Conservation (phyloP, 345 rosid genomes). For the Ailanthus altissimus region DNA sequence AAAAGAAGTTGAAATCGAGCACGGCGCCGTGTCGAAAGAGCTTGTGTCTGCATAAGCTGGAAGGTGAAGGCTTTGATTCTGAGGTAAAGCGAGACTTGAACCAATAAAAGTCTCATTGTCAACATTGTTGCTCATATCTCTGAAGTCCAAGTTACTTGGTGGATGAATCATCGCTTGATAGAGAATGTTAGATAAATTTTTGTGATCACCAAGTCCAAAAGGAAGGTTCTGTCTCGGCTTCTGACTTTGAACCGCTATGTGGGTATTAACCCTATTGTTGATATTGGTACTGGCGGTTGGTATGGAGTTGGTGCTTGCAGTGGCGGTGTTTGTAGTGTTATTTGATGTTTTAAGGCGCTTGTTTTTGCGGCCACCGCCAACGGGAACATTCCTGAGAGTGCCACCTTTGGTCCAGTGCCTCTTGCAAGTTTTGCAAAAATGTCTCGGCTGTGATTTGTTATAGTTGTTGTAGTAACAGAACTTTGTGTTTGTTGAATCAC, state of each 20-base stretch:
- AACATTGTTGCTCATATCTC: constrained; percentile 16
- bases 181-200: constrained; percentile 24
- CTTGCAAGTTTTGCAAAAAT: constrained; percentile 88
- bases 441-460: constrained; percentile 85
- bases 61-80: constrained; percentile 27
- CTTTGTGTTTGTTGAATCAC: constrained; percentile 87
- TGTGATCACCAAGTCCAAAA: constrained; percentile 31
- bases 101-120: constrained; percentile 17
- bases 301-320: not conserved
- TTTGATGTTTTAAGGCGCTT: constrained; percentile 51
- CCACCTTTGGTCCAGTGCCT: constrained; percentile 98
- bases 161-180: constrained; percentile 29
- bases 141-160: constrained; percentile 19
- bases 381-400: constrained; percentile 79
- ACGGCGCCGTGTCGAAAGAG: constrained; percentile 30
- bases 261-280: constrained; percentile 23
- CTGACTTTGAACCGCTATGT: constrained; percentile 26
- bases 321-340: not conserved
- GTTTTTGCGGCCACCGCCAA: constrained; percentile 86
- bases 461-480: constrained; percentile 94
- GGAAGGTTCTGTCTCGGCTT: constrained; percentile 34
- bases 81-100: constrained; percentile 26
- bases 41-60: constrained; percentile 28
- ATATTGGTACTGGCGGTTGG: not conserved
- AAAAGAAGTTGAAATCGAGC: constrained; percentile 35